These are phyloP conservation scores for Grammothele lineata DNA, from an alignment of 768 basidiomycete genomes.

Conservation along the genomic window DNA sequence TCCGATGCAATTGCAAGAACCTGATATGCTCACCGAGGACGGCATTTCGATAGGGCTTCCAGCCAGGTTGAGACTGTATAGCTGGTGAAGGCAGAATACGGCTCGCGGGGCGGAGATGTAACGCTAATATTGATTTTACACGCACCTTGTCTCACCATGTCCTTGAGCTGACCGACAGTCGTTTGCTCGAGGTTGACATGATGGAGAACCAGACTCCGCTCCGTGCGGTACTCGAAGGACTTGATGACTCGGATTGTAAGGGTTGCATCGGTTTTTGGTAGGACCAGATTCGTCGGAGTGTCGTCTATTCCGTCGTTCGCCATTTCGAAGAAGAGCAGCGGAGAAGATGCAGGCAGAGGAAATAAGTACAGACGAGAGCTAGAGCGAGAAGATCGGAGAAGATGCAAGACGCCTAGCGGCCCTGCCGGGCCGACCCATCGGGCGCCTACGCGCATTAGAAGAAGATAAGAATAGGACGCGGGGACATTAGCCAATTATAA, in stretches of 20 bases:
- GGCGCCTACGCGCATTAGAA: too few relatives aligned
- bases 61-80: constrained; percentile 68
- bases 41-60: constrained; percentile 83
- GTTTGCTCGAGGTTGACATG: constrained; percentile 72
- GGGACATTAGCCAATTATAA: too few relatives aligned
- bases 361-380: neutral
- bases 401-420: too few relatives aligned
- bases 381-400: too few relatives aligned
- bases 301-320: constrained; percentile 33
- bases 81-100: constrained; percentile 45
- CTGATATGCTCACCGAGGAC: constrained; percentile 67
- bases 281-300: constrained; percentile 57
- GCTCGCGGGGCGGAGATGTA: too few relatives aligned
- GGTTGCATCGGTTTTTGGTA: constrained; percentile 72
- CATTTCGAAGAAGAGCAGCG: too few relatives aligned
- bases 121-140: neutral
- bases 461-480: too few relatives aligned
- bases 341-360: too few relatives aligned
- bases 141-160: constrained; percentile 61
- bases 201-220: constrained; percentile 81
- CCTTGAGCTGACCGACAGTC: constrained; percentile 80
- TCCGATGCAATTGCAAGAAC: too few relatives aligned
- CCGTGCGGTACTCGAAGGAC: constrained; percentile 89
- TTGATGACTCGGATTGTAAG: constrained; percentile 93
- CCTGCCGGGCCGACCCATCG: too few relatives aligned